Base-by-base conservation (phyloP, 257 asterid species). In the Solanum arcanum region DNA sequence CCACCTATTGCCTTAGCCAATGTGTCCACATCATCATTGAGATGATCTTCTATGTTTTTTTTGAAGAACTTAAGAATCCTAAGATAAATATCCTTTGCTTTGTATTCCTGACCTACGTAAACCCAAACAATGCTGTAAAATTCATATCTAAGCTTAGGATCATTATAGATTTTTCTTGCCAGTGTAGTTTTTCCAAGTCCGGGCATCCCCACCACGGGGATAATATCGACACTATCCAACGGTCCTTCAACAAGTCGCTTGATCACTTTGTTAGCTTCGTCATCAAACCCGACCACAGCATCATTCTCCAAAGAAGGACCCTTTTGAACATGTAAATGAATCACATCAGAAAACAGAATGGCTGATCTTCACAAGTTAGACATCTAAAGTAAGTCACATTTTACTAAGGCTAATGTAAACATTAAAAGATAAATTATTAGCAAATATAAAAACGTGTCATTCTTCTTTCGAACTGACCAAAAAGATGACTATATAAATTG, bases 101-200 rank as follows among this genome's bases (percentile, higher is more conserved):
- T 42, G 21, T 13, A 39, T 7, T 25, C 87, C 69, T 86, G 81
- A 18, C 91, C 90, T 3, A 92, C 84, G 25, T 77, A 78, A 69
- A 88, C 66, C 92, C 94, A 92, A 81, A 81, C 69, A 13, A 86
- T 87, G 23, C 41, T 85, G 60, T 87, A 88, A 83, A 92, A 90
- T 27, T 88, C 78, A 59, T 27, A 88, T 27, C 66, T 83, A 15
- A 90, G 68, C 3, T 10, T 11, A 62, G 88, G 70, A 86, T 89
- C 87, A 37, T 64, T 84, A 7, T 46, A 89, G 15, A 92, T 56
- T 87, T 85, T 90, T 15, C 86, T 90, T 5, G 92, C 92, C 70
- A 90, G 76, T 15, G 91, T 89, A 6, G 92, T 88, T 89, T 91
- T 91, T 12, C 91, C 94, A 12, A 91, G 91, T 16, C 94, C 92